Evolutionary conservation across 2,329 filamentous ascomycete species (phyloP).

Genomic region (Aspergillus sp.): DNA sequence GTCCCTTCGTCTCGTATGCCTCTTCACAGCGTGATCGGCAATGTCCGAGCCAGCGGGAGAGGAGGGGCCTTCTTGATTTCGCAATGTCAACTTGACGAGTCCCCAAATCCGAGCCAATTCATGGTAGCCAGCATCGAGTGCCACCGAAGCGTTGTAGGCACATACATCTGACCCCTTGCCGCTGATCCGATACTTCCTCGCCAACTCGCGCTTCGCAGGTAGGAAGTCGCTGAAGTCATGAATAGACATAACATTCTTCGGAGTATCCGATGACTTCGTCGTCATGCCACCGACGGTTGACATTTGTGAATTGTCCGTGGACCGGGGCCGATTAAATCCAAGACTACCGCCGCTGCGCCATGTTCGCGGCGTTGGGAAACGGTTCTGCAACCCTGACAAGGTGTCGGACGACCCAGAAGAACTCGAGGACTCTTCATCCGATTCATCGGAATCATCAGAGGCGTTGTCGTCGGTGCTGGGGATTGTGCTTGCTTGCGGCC

Average conservation of each 20-base stretch:
- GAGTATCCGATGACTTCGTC: conserved; percentile 34
- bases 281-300: conserved; percentile 50
- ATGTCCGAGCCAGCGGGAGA: conserved; percentile 52
- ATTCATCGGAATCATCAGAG: conserved; percentile 40
- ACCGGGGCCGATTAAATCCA: conserved; percentile 49
- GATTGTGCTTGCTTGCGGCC: conserved; percentile 35
- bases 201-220: conserved; percentile 70
- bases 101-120: conserved; percentile 78
- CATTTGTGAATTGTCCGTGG: conserved; percentile 38
- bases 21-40: conserved; percentile 55
- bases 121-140: conserved; percentile 57
- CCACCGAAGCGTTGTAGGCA: conserved; percentile 70
- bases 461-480: conserved; percentile 34
- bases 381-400: conserved; percentile 37
- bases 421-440: conserved; percentile 53
- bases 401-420: conserved; percentile 38
- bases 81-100: conserved; percentile 66
- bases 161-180: conserved; percentile 75
- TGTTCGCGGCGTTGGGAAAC: conserved; percentile 41
- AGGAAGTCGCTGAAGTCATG: conserved; percentile 60
- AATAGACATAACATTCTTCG: conserved; percentile 64
- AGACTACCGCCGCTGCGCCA: conserved; percentile 41
- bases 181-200: conserved; percentile 71
- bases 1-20: conserved; percentile 33
- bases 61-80: conserved; percentile 64